phyloP scores from a whole-genome alignment of 129 eudicot species.

The Tagetes patula region DNA sequence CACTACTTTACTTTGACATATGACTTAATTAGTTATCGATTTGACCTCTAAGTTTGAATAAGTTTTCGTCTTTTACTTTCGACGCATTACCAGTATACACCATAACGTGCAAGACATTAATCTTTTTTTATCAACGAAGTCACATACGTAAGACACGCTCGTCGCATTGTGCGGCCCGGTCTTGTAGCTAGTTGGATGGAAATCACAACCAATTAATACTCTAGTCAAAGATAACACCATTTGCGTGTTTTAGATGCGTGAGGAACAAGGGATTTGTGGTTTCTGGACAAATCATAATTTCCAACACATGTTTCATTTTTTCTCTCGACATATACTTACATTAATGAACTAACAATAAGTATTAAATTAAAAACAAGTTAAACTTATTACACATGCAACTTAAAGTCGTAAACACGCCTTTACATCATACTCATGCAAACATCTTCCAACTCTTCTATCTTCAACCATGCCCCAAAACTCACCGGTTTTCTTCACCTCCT shows the following conservation, averaged over 20 bases:
- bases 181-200: too few relatives aligned
- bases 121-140: too few relatives aligned
- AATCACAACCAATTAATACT: too few relatives aligned
- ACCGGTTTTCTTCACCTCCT: conserved; percentile 23
- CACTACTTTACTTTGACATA: too few relatives aligned
- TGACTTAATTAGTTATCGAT: too few relatives aligned
- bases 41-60: too few relatives aligned
- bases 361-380: too few relatives aligned
- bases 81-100: too few relatives aligned
- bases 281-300: conserved; percentile 10
- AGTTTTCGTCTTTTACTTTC: too few relatives aligned
- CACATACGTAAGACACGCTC: too few relatives aligned
- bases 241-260: conserved; percentile 21
- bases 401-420: not conserved
- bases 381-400: not conserved
- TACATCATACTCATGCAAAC: not conserved
- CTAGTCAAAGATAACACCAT: not conserved
- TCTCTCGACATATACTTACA: not conserved
- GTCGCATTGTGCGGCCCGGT: too few relatives aligned
- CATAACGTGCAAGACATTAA: too few relatives aligned
- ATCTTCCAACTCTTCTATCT: not conserved
- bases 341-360: not conserved
- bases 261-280: conserved; percentile 16
- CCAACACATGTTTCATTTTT: not conserved
- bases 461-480: not conserved